phyloP scores from a whole-genome alignment of 2,329 filamentous ascomycete genomes.

The Eurotiales sp. region DNA sequence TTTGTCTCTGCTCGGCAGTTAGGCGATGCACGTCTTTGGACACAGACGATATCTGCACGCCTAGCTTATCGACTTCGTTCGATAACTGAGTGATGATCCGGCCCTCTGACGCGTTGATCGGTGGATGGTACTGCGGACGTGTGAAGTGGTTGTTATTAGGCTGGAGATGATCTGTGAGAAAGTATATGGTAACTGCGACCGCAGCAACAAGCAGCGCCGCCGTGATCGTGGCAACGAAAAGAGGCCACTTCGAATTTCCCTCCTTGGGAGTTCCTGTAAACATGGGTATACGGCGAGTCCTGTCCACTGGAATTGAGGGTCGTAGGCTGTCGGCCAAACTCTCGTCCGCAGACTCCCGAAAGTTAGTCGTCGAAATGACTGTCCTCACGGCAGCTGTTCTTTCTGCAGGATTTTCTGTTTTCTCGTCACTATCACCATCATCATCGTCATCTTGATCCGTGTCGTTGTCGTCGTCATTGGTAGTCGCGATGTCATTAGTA shows the following conservation, averaged over 20 bases:
- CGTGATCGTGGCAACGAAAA: constrained; percentile 17
- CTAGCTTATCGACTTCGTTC: constrained; percentile 26
- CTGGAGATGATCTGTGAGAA: constrained; percentile 18
- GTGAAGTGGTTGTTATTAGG: constrained; percentile 5
- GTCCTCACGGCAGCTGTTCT: constrained; percentile 8
- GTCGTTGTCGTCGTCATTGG: constrained; percentile 14
- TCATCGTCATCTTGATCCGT: not conserved
- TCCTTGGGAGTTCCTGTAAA: not conserved
- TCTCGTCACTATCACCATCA: not conserved
- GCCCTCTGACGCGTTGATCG: constrained; percentile 24
- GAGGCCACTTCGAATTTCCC: not conserved
- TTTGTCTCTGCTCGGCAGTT: constrained; percentile 21
- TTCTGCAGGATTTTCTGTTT: not conserved
- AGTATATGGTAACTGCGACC: constrained; percentile 17
- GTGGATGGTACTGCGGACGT: constrained; percentile 13
- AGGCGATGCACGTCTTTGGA: constrained; percentile 27
- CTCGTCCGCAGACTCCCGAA: constrained; percentile 1
- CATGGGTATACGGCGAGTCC: constrained; percentile 1
- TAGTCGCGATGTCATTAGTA: too few relatives aligned
- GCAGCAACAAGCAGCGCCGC: constrained; percentile 14
- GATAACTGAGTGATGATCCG: constrained; percentile 24
- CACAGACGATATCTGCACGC: constrained; percentile 28
- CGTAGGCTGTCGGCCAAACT: not conserved
- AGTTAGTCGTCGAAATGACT: constrained; percentile 3
- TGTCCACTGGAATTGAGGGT: constrained; percentile 2